Percentiles rank a stretch among this genome's conserved stretches.
phyloP scores from a whole-genome alignment of 192 early-diverging fungal species.

The Backusella tarrabulga region DNA sequence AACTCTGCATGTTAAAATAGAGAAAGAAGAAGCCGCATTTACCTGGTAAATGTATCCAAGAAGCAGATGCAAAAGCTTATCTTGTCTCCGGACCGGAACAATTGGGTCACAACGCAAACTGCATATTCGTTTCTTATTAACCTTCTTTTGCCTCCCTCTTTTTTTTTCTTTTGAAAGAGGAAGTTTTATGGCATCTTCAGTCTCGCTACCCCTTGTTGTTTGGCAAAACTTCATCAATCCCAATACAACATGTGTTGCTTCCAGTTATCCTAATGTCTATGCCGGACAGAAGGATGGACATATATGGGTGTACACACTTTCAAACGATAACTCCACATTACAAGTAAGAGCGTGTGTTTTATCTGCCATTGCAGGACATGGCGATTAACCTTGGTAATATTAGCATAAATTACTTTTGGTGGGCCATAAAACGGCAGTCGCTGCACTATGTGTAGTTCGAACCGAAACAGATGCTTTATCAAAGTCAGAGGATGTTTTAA shows the following conservation, averaged over 20 bases:
- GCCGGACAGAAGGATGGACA: slow-evolving; percentile 52
- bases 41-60: neutral
- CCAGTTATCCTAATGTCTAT: slow-evolving; percentile 41
- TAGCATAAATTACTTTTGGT: slow-evolving; percentile 43
- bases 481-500: slow-evolving; percentile 44
- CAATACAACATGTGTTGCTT: slow-evolving; percentile 37
- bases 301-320: slow-evolving; percentile 49
- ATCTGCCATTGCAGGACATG: neutral
- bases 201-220: slow-evolving; percentile 47
- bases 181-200: slow-evolving; percentile 44
- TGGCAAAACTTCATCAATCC: slow-evolving; percentile 42
- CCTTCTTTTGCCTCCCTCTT: neutral
- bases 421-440: slow-evolving; percentile 49
- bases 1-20: too few relatives aligned
- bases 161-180: neutral
- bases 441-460: slow-evolving; percentile 41
- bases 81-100: neutral
- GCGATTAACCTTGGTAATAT: neutral
- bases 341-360: neutral
- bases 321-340: neutral
- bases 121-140: neutral
- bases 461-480: slow-evolving; percentile 41
- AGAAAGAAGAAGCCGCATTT: neutral
- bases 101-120: neutral
- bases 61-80: neutral